Base-by-base conservation (phyloP, 352 stramenopile genomes). In the Aphanomyces cochlioides region DNA sequence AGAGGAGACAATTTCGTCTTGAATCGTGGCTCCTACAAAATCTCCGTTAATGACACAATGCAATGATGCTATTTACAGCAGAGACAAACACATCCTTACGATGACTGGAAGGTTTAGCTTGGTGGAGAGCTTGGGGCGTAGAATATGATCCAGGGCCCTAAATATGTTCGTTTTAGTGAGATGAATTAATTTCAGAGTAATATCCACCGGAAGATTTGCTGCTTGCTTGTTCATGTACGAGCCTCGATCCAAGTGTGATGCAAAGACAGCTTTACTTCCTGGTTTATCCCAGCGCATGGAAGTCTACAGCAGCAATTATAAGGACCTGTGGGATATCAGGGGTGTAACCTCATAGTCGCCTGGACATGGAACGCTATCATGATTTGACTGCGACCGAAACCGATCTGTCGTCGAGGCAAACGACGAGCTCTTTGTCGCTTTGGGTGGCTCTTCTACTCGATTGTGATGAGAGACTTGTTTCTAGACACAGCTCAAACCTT, bases 21-120 rank as follows among this genome's bases (percentile, higher is more conserved):
- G 76, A 93, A 91, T 0, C 85, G 85, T 34, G 82, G 81, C 57
- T 92, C 84, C 85, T 93, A 56, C 12, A 21, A 17, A 64, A 28
- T 28, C 28, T 28, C 19, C 47, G 3, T 56, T 19, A 69, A 17
- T 3, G 3, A n/a, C 3, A 34, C 45, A 41, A 66, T 7, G 8
- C 7, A 43, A 48, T 50, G 12, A 45, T 56, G n/a, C 3, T 1
- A 78, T 78, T 15, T 64, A 90, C 84, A 43, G 79, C 79, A 60
- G 73, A 80, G 28, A 88, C 84, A 47, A 92, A 92, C 4, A 90
- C 84, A 43, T 90, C 82, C 1, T 80, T 77, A n/a, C 83, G 79
- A 36, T 81, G 74, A 73, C 87, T 88, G 69, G 89, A 82, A n/a
- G 81, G 47, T 0, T 82, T 80, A 69, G 88, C 88, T 37, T 85